Evolutionary conservation across 805 yeast species (phyloP).

Genomic region (Starmerella lactis-condensi): DNA sequence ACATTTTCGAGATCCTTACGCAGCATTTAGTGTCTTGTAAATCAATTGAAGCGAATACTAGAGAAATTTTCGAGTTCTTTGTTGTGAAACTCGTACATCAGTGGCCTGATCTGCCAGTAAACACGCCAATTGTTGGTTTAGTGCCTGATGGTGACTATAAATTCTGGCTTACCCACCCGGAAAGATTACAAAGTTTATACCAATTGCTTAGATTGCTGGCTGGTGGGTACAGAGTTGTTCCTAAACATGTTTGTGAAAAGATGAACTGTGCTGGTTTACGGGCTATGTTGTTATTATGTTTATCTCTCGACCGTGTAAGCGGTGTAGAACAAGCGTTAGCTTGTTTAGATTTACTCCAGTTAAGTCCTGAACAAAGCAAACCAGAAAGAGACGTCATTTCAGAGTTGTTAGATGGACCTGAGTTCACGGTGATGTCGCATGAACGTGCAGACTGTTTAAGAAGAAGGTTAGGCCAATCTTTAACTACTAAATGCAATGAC

Average conservation of each 20-base stretch:
- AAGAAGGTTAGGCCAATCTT: no score
- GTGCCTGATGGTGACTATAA: no score
- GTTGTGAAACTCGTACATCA: constrained; percentile 1
- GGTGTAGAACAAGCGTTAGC: background rate
- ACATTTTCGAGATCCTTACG: background rate
- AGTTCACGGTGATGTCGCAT: no score
- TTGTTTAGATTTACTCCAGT: constrained; percentile 1
- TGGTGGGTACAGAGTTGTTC: background rate
- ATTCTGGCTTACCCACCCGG: constrained; percentile 1
- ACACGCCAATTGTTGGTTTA: no score
- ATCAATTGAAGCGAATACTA: background rate
- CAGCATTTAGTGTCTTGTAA: background rate
- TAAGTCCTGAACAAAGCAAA: background rate
- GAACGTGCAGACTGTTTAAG: no score
- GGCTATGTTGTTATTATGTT: background rate
- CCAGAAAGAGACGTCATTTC: constrained; percentile 1
- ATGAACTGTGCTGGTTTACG: background rate
- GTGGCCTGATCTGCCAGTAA: no score
- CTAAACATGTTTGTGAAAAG: background rate
- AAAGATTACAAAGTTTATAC: background rate
- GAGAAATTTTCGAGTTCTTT: background rate
- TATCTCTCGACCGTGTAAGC: background rate
- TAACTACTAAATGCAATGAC: no score
- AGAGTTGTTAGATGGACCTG: constrained; percentile 1
- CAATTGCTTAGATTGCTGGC: constrained; percentile 1